phyloP scores from a whole-genome alignment of 805 yeast species.

The Martiniozyma abietophila region DNA sequence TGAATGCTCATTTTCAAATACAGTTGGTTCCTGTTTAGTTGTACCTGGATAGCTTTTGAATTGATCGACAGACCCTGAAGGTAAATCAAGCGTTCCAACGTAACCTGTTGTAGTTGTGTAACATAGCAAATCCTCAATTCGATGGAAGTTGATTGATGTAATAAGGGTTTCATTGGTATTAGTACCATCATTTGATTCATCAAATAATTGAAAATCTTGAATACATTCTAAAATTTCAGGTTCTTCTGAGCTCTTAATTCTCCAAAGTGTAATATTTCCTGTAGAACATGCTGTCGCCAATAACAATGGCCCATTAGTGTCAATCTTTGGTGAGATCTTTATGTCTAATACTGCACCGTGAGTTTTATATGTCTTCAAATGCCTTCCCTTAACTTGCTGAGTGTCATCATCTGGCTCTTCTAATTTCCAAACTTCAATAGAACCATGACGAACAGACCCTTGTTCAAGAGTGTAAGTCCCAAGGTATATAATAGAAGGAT shows the following conservation, averaged over 20 bases:
- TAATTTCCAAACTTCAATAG: constrained; percentile 34
- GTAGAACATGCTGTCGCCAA: constrained; percentile 70
- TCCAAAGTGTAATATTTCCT: constrained; percentile 67
- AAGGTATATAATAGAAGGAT: constrained; percentile 39
- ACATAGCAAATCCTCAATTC: constrained; percentile 31
- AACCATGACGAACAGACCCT: constrained; percentile 56
- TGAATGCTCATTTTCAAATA: constrained; percentile 39
- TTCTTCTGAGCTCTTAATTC: constrained; percentile 19
- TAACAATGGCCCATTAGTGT: constrained; percentile 29
- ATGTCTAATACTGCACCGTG: constrained; percentile 70
- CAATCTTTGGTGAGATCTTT: constrained; percentile 43
- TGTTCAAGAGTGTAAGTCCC: constrained; percentile 78
- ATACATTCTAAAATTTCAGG: constrained; percentile 16
- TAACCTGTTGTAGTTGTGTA: constrained; percentile 67
- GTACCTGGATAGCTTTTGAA: constrained; percentile 13
- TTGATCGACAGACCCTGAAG: not conserved
- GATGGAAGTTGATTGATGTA: constrained; percentile 57
- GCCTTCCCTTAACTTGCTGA: constrained; percentile 1
- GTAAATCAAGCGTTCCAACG: constrained; percentile 31
- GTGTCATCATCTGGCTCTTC: constrained; percentile 7
- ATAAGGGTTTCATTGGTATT: constrained; percentile 34
- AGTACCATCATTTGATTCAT: constrained; percentile 15
- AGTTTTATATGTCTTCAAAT: constrained; percentile 24
- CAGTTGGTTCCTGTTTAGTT: constrained; percentile 5
- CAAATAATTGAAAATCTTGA: constrained; percentile 37